A percentile compares a stretch with the other conserved stretches of the same genome.
Evolutionary conservation across 345 rosid species (phyloP).

Genomic region (Populus alba): DNA sequence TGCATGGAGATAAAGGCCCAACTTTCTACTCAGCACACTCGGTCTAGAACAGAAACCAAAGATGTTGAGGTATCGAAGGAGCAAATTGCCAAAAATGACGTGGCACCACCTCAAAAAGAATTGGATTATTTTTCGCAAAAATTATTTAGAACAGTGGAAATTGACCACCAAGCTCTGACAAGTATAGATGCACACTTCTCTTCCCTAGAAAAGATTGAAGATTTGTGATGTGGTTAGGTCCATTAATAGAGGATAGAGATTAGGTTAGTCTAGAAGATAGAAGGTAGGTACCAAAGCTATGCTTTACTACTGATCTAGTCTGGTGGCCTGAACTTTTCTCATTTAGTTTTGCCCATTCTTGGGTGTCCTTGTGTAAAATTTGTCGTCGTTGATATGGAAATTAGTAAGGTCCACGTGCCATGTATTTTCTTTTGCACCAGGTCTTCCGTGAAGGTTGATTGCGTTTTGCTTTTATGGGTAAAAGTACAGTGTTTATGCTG

Average conservation of each 20-base stretch:
- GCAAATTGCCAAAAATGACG: constrained; percentile 22
- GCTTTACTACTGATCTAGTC: not conserved
- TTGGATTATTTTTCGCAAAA: constrained; percentile 29
- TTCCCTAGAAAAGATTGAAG: constrained; percentile 51
- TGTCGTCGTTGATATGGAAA: not conserved
- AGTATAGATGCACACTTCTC: constrained; percentile 46
- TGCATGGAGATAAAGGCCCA: constrained; percentile 63
- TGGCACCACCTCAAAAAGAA: constrained; percentile 20
- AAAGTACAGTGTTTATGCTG: too few relatives aligned
- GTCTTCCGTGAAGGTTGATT: not conserved
- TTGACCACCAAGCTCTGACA: constrained; percentile 54
- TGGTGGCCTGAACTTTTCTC: not conserved
- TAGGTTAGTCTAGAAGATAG: constrained; percentile 4
- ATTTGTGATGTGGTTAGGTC: constrained; percentile 26
- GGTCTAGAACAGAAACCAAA: constrained; percentile 24
- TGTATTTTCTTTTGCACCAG: not conserved
- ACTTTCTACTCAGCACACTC: constrained; percentile 21
- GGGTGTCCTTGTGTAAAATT: not conserved
- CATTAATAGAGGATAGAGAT: not conserved
- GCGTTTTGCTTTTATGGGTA: too few relatives aligned
- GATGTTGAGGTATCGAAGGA: constrained; percentile 17
- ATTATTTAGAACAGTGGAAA: constrained; percentile 41
- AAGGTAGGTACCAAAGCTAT: not conserved
- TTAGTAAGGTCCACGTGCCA: not conserved
- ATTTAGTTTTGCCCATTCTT: not conserved